A percentile compares a stretch with the other conserved stretches of the same genome.
Conservation (phyloP, 129 eudicot genomes). For the Arctium minus region DNA sequence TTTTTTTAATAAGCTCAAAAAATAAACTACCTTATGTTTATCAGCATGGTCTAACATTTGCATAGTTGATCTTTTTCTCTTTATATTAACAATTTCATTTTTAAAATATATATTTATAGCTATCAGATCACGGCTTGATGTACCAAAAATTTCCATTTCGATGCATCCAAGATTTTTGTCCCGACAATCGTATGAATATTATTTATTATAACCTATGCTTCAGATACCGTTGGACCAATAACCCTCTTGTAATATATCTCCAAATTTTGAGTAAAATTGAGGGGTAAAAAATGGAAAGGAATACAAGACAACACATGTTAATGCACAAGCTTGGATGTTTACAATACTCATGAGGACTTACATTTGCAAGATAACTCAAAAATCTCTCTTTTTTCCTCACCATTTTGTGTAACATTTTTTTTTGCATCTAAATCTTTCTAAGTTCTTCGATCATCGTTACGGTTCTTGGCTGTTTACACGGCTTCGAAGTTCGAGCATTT, state of each 20-base stretch:
- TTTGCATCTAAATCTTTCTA: slow-evolving; percentile 25
- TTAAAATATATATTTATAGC: no score
- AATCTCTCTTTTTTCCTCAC: slow-evolving; percentile 15
- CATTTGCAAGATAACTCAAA: slow-evolving; percentile 12
- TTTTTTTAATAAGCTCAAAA: no score
- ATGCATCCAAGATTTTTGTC: no score
- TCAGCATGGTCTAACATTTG: no score
- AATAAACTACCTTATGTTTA: no score
- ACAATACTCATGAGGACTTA: slow-evolving; percentile 14
- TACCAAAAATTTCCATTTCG: no score
- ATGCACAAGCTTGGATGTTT: slow-evolving; percentile 34
- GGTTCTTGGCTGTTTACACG: slow-evolving; percentile 96
- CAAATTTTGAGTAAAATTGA: slow-evolving; percentile 20
- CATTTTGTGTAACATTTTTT: slow-evolving; percentile 16
- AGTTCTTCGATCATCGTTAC: slow-evolving; percentile 26
- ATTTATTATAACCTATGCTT: no score
- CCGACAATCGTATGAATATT: no score
- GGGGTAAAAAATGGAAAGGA: background rate
- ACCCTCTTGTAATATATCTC: slow-evolving; percentile 12
- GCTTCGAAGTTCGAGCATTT: slow-evolving; percentile 94
- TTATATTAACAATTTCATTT: no score
- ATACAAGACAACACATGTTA: slow-evolving; percentile 33
- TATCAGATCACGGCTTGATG: no score
- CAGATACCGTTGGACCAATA: background rate
- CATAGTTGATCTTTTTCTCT: no score